Evolutionary conservation across 495 filamentous ascomycete species (phyloP).

Genomic region (Cenococcum geophilum): DNA sequence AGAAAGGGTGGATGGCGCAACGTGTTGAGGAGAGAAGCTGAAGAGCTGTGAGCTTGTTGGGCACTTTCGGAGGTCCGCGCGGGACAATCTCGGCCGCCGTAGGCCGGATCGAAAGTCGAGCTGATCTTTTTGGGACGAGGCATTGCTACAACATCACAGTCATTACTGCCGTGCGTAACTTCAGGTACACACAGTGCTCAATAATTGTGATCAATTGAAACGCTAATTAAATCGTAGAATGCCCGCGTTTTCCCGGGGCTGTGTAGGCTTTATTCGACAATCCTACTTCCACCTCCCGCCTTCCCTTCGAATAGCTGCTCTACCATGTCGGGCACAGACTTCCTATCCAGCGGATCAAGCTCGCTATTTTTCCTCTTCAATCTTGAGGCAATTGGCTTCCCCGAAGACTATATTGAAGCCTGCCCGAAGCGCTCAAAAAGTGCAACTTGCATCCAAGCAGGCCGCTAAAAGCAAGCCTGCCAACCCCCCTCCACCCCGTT

Average conservation of each 20-base stretch:
- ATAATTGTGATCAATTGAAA: not conserved
- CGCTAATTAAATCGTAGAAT: conserved; percentile 10
- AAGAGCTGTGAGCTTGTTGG: conserved; percentile 22
- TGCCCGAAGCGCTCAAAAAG: not conserved
- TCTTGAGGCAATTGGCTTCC: conserved; percentile 6
- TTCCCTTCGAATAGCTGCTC: conserved; percentile 16
- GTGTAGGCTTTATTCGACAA: conserved; percentile 13
- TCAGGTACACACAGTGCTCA: not conserved
- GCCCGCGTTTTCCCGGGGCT: conserved; percentile 21
- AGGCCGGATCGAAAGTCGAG: not conserved
- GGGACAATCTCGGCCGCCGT: not conserved
- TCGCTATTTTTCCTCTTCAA: conserved; percentile 8
- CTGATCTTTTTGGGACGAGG: not conserved
- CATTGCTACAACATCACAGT: not conserved
- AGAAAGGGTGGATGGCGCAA: conserved; percentile 3
- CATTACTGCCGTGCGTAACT: not conserved
- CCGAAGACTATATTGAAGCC: not conserved
- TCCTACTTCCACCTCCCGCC: conserved; percentile 21
- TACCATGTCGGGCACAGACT: conserved; percentile 7
- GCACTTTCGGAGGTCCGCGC: conserved; percentile 17
- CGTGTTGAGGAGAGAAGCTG: conserved; percentile 9
- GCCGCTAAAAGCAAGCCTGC: not conserved
- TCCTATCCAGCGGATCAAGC: not conserved
- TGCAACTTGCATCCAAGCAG: not conserved
- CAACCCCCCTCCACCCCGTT: not conserved